Base-by-base conservation (phyloP, 106 monocot species). In the Ottelia alismoides region DNA sequence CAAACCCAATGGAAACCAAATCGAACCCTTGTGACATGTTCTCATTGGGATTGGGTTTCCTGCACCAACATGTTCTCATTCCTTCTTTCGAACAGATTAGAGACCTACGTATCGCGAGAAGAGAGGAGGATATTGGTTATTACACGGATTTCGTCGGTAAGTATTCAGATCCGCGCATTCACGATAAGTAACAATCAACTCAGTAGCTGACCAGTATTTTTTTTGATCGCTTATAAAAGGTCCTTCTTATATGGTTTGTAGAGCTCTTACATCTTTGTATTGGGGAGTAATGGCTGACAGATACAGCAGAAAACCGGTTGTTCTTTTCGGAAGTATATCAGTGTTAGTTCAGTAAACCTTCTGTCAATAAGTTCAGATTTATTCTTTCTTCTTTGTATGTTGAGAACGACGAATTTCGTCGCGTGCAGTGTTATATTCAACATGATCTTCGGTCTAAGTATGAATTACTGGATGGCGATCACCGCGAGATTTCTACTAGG, bases 131-230 rank as follows among this genome's bases (percentile, higher is more conserved):
- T 31, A 71, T 76, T 47, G 76, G 76, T 50, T 76, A 35, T 49
- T 76, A 71, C 53, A 71, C 76, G 22, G 76, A 71, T 24, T 76
- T 71, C 60, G 71, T 76, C 4, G 76, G 71, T 76, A 24, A 54
- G 70, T 28, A 18, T 22, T n/a, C n/a, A 14, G 24, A 30, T 51
- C 43, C 17, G 10, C 43, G 17, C 17, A 44, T 0, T 17, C 10
- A 17, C 5, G 32, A 20, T 12, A 20, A 20, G 11, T 49, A 5
- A 49, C 6, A 49, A 18, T 49, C 20, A 18, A 18, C 19, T 0
- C n/a, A 27, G 11, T 2, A 5, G 26, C 17, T 25, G 30, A 49
- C 19, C 28, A 30, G 5, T 27, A 25, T 11, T n/a, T 28, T 9
- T 5, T 30, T 22, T 45, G n/a, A n/a, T 43, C 40, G 49, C 9